Evolutionary conservation across 2,329 filamentous ascomycete species (phyloP).

Genomic region (Venturia oleaginea): DNA sequence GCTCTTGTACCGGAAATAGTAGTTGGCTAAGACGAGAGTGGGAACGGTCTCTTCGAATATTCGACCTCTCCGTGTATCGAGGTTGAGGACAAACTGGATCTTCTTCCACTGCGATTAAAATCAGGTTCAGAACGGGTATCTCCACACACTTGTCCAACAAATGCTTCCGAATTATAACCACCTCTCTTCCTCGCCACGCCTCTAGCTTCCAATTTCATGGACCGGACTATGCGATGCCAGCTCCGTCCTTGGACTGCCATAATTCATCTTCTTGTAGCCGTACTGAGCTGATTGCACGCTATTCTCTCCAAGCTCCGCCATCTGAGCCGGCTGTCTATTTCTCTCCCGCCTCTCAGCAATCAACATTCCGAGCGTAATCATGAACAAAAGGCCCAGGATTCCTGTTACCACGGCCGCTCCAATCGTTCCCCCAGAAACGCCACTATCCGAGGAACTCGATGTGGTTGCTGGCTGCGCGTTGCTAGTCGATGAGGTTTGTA

Average conservation of each 20-base stretch:
- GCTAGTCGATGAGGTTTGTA: background rate
- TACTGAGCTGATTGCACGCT: background rate
- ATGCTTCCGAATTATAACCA: background rate
- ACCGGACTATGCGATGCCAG: background rate
- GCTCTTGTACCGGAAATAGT: too few relatives aligned
- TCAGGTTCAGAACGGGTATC: background rate
- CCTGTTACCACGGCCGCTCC: slow-evolving; percentile 3
- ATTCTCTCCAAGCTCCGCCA: background rate
- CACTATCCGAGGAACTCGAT: background rate
- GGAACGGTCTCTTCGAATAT: too few relatives aligned
- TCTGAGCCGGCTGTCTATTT: background rate
- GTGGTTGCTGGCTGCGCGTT: background rate
- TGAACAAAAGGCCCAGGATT: background rate
- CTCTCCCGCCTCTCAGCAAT: slow-evolving; percentile 2
- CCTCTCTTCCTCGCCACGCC: background rate
- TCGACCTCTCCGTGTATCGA: too few relatives aligned
- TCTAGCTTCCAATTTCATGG: background rate
- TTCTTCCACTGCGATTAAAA: too few relatives aligned
- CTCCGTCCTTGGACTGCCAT: background rate
- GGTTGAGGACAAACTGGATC: too few relatives aligned
- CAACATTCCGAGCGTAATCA: slow-evolving; percentile 8
- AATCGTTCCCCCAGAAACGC: slow-evolving; percentile 7
- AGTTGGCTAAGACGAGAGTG: too few relatives aligned
- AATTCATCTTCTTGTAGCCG: background rate
- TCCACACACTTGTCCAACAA: background rate